Base-by-base conservation (phyloP, 1,284 basidiomycete species). In the Taiwanofungus camphoratus region DNA sequence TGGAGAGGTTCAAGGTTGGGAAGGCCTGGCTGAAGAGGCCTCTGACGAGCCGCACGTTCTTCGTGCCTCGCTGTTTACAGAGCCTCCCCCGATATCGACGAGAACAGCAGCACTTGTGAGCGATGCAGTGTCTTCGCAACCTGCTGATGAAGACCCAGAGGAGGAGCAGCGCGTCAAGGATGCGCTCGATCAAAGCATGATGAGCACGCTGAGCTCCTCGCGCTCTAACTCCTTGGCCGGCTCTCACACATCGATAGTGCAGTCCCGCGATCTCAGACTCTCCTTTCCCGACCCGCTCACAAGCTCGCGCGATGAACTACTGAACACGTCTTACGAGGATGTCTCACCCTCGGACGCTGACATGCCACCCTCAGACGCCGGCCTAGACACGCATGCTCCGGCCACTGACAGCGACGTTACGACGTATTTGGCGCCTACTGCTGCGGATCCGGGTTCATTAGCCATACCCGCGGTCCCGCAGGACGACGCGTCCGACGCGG, bases 251-350 rank as follows among this genome's bases (percentile, higher is more conserved):
- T 72, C 76, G 36, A 73, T 77, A 47, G 61, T 72, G 38, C 80
- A 80, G 46, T 65, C 79, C 35, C 80, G 77, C 59, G 83, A 87
- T 63, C 73, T 87, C 49, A 75, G 81, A 52, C 63, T 87, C 43
- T 87, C 83, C 26, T 87, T 87, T 65, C 83, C 83, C 35, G 83
- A 87, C 64, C 83, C 83, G 47, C 71, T 87, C 56, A 78, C 76
- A 46, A 82, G 78, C 59, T 79, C 77, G 43, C 71, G 67, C 52
- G 72, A 76, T 60, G 71, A 79, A 23, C 52, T 51, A 44, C 61
- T 80, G 49, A 70, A 70, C 54, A 66, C 67, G 47, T 76, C 77
- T 15, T 76, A 70, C 56, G 73, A 77, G 52, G 63, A 70, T 35
- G 64, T 76, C 44, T 52, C 53, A 24, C 59, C 63, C 36, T 62